Evolutionary conservation across 2,329 filamentous ascomycete species (phyloP).

Genomic region (Alternaria sp.): DNA sequence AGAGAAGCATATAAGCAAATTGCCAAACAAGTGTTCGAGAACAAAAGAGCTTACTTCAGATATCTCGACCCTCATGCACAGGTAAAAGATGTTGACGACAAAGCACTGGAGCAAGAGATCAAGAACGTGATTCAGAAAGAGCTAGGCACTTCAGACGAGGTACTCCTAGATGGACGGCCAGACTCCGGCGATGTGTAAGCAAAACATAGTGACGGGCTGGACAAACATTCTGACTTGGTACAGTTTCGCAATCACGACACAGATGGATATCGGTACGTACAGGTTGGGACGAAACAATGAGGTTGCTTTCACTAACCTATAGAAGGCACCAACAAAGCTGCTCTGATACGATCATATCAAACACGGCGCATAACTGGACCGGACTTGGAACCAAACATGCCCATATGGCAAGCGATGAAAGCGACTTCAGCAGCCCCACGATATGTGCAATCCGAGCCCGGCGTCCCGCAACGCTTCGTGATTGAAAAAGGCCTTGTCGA

Average conservation of each 20-base stretch:
- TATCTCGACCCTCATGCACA: slow-evolving; percentile 32
- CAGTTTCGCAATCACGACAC: slow-evolving; percentile 41
- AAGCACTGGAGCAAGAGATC: slow-evolving; percentile 31
- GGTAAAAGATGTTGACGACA: slow-evolving; percentile 15
- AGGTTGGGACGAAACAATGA: neutral
- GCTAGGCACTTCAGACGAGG: slow-evolving; percentile 26
- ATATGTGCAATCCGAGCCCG: slow-evolving; percentile 28
- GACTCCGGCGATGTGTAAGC: slow-evolving; percentile 44
- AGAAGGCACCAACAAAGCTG: slow-evolving; percentile 34
- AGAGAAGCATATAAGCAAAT: slow-evolving; percentile 42
- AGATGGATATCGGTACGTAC: slow-evolving; percentile 35
- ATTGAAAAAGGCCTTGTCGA: slow-evolving; percentile 43
- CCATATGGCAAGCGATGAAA: slow-evolving; percentile 38
- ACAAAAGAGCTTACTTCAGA: slow-evolving; percentile 38
- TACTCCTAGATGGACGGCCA: slow-evolving; percentile 33
- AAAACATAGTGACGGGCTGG: neutral
- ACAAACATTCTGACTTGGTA: slow-evolving; percentile 9
- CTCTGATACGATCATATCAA: slow-evolving; percentile 42
- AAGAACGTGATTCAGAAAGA: slow-evolving; percentile 31
- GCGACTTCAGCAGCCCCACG: slow-evolving; percentile 35
- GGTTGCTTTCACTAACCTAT: neutral
- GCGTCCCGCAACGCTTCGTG: slow-evolving; percentile 27
- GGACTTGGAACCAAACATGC: slow-evolving; percentile 36
- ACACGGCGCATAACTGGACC: slow-evolving; percentile 42
- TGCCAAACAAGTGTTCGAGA: slow-evolving; percentile 33